Evolutionary conservation across 495 filamentous ascomycete species (phyloP).

Genomic region (Penicillium verhagenii): DNA sequence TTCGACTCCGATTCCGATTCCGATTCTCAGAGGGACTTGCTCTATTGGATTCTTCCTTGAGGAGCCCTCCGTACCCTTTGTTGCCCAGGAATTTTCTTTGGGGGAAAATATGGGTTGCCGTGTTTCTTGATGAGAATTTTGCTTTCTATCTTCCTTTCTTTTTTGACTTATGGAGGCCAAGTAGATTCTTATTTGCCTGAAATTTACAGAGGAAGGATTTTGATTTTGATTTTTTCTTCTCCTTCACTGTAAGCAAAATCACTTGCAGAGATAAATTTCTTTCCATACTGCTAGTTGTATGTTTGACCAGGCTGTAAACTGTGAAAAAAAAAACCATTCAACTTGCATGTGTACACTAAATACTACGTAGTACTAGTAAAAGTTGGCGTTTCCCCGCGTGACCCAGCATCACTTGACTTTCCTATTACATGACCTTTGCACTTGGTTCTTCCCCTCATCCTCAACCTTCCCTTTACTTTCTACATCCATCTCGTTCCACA

Average conservation of each 20-base stretch:
- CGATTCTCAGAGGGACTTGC: slow-evolving; percentile 14
- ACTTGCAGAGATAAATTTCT: background rate
- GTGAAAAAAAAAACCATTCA: too few species aligned
- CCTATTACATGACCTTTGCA: background rate
- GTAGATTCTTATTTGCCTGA: background rate
- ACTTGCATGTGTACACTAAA: too few species aligned
- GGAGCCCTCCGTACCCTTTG: slow-evolving; percentile 10
- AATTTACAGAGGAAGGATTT: background rate
- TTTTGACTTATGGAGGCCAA: background rate
- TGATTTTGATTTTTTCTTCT: background rate
- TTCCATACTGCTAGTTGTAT: background rate
- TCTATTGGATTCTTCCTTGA: slow-evolving; percentile 13
- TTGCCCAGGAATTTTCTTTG: slow-evolving; percentile 6
- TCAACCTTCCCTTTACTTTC: background rate
- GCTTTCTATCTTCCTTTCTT: background rate
- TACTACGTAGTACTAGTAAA: too few species aligned
- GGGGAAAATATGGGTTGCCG: background rate
- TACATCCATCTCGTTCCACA: background rate
- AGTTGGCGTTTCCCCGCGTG: slow-evolving; percentile 20
- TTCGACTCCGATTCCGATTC: slow-evolving; percentile 47
- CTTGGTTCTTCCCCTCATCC: background rate
- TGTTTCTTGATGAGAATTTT: background rate
- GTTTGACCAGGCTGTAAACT: too few species aligned
- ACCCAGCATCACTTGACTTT: slow-evolving; percentile 23
- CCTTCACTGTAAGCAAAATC: background rate